A percentile compares a stretch with the other conserved stretches of the same genome.
phyloP scores from a whole-genome alignment of 768 basidiomycete species.

The Boletus patriciae region DNA sequence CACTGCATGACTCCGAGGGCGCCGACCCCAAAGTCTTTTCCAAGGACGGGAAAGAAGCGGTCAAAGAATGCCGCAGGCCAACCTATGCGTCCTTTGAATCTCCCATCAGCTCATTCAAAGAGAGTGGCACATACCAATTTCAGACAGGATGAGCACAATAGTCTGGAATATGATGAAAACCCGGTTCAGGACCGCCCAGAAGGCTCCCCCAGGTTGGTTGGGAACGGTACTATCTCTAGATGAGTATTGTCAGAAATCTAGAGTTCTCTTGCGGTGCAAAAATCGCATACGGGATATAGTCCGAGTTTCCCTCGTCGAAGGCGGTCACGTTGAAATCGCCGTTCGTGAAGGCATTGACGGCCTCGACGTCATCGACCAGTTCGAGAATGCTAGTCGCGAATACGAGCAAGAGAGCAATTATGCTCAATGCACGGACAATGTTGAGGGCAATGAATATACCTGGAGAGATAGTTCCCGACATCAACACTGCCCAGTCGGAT shows the following conservation, averaged over 20 bases:
- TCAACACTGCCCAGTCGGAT: not conserved
- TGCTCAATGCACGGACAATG: conserved; percentile 68
- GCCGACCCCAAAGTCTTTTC: conserved; percentile 80
- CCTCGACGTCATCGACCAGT: conserved; percentile 73
- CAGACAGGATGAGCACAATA: conserved; percentile 59
- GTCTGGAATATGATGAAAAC: conserved; percentile 84
- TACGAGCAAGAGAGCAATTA: conserved; percentile 77
- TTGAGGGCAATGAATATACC: conserved; percentile 76
- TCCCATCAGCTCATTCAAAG: not conserved
- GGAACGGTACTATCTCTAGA: conserved; percentile 79
- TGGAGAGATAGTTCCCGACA: conserved; percentile 14
- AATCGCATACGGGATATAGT: conserved; percentile 75
- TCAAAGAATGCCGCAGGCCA: conserved; percentile 82
- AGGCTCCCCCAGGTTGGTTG: conserved; percentile 87
- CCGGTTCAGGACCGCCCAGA: conserved; percentile 87
- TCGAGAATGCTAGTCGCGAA: conserved; percentile 74
- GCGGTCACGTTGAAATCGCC: conserved; percentile 39
- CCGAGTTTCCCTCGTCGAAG: conserved; percentile 54
- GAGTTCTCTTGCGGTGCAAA: not conserved
- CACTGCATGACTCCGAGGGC: conserved; percentile 86
- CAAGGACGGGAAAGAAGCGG: conserved; percentile 90
- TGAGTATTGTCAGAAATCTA: not conserved
- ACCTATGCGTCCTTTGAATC: conserved; percentile 31
- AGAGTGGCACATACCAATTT: conserved; percentile 38
- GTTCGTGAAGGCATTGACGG: conserved; percentile 61